A percentile compares a stretch with the other conserved stretches of the same genome.
These are phyloP conservation scores for Geotrichum histeridarum DNA, from an alignment of 1,139 yeast genomes.

Conservation along the genomic window DNA sequence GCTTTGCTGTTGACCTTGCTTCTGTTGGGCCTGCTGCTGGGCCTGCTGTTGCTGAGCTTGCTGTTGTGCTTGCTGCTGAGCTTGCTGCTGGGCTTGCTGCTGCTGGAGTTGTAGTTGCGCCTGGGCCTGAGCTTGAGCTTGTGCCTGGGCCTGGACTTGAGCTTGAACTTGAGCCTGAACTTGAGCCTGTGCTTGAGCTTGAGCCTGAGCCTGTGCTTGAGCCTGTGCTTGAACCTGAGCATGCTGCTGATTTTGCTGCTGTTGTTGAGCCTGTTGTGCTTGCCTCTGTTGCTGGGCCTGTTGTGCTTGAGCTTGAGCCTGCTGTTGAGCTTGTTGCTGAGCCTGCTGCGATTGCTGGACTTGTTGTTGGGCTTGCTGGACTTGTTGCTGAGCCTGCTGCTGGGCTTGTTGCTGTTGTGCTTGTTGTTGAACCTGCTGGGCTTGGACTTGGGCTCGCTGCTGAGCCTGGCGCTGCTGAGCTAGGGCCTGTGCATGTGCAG, in stretches of 20 bases:
- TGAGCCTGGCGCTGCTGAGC: constrained; percentile 15
- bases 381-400: constrained; percentile 27
- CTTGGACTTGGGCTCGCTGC: constrained; percentile 18
- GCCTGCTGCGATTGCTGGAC: constrained; percentile 22
- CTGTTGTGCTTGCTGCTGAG: constrained; percentile 10
- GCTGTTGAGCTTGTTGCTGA: constrained; percentile 22
- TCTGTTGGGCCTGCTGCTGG: constrained; percentile 19
- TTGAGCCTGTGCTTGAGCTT: constrained; percentile 17
- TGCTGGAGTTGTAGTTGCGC: constrained; percentile 19
- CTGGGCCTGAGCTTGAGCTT: constrained; percentile 16
- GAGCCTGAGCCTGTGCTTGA: constrained; percentile 4
- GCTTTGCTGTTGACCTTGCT: constrained; percentile 13
- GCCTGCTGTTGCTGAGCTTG: constrained; percentile 19
- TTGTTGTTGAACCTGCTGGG: constrained; percentile 9
- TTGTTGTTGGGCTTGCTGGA: constrained; percentile 17
- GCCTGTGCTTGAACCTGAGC: constrained; percentile 3
- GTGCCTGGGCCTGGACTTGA: constrained; percentile 14
- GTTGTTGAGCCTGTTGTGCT: constrained; percentile 13
- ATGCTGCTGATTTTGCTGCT: constrained; percentile 10
- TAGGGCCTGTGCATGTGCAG: constrained; percentile 1
- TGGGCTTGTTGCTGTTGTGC: constrained; percentile 13
- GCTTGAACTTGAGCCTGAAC: constrained; percentile 19
- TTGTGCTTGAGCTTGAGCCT: background rate
- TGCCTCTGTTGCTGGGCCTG: constrained; percentile 13
- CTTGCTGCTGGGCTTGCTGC: constrained; percentile 16